A percentile compares a stretch with the other conserved stretches of the same genome.
These are phyloP conservation scores for Pyracantha coccinea DNA, from an alignment of 331 rosid genomes.

Conservation along the genomic window DNA sequence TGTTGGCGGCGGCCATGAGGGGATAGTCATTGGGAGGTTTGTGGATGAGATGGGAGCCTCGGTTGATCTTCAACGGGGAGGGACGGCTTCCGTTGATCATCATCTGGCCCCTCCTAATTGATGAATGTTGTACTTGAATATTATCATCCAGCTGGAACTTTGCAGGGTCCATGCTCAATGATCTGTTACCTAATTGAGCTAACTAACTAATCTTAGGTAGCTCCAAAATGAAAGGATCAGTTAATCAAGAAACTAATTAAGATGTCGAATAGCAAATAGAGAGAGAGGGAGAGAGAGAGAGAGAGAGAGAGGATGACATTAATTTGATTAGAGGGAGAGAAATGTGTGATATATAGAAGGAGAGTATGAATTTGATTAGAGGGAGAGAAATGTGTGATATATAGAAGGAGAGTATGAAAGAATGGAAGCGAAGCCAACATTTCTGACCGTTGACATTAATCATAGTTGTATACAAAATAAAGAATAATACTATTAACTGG, in stretches of 20 bases:
- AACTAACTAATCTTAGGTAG: neutral
- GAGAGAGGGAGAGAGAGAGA: neutral
- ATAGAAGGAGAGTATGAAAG: neutral
- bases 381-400: neutral
- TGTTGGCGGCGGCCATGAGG: neutral
- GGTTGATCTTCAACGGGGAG: slow-evolving; percentile 51
- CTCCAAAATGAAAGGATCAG: neutral
- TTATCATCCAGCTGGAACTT: neutral
- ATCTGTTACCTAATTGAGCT: neutral
- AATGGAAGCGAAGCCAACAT: slow-evolving; percentile 35
- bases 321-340: slow-evolving; percentile 1
- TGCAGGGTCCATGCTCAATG: slow-evolving; percentile 25
- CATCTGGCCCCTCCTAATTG: slow-evolving; percentile 2
- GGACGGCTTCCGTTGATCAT: slow-evolving; percentile 57
- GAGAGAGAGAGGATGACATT: neutral
- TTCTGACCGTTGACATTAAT: slow-evolving; percentile 64
- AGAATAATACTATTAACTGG: neutral
- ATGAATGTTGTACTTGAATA: neutral
- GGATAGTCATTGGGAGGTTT: slow-evolving; percentile 22
- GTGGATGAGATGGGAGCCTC: slow-evolving; percentile 30
- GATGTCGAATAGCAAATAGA: neutral
- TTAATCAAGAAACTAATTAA: neutral
- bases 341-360: neutral
- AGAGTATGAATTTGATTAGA: neutral
- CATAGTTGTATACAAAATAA: neutral